phyloP scores from a whole-genome alignment of 352 stramenopile genomes.

The Phytophthora vignae region DNA sequence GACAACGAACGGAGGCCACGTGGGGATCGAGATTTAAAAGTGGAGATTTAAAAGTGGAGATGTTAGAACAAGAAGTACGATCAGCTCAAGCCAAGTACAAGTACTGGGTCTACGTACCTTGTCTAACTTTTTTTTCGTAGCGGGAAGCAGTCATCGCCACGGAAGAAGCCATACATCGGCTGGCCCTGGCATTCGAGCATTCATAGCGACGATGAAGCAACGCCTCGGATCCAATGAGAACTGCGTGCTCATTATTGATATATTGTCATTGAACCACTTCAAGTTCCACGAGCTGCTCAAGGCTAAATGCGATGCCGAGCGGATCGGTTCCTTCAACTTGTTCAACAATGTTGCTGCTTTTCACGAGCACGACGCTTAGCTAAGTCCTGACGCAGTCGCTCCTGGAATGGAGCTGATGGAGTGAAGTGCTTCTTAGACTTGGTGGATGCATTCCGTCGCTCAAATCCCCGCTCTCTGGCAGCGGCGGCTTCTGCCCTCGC shows the following conservation, averaged over 20 bases:
- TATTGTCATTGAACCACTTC: too few species aligned
- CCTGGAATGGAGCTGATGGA: conserved; percentile 43
- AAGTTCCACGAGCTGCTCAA: too few species aligned
- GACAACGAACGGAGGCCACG: conserved; percentile 37
- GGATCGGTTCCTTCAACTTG: conserved; percentile 4
- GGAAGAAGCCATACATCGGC: conserved; percentile 43
- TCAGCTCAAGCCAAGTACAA: conserved; percentile 51
- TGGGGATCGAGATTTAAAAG: conserved; percentile 21
- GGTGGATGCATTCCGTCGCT: conserved; percentile 6
- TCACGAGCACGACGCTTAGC: conserved; percentile 48
- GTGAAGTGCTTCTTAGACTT: conserved; percentile 20
- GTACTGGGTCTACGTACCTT: conserved; percentile 26
- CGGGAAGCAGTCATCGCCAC: conserved; percentile 41
- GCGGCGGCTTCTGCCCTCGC: conserved; percentile 24
- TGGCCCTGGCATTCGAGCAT: conserved; percentile 41
- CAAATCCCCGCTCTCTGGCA: conserved; percentile 16
- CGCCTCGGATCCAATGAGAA: conserved; percentile 9
- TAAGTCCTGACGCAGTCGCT: conserved; percentile 56
- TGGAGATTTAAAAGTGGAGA: conserved; percentile 48
- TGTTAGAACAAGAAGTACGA: conserved; percentile 50
- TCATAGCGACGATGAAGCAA: conserved; percentile 21
- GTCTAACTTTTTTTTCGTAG: conserved; percentile 10
- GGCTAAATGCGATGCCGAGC: background rate
- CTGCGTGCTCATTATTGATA: too few species aligned
- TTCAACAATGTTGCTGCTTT: conserved; percentile 10